These are phyloP conservation scores for Rhizopus delemar DNA, from an alignment of 371 early-diverging fungal genomes.

Conservation along the genomic window DNA sequence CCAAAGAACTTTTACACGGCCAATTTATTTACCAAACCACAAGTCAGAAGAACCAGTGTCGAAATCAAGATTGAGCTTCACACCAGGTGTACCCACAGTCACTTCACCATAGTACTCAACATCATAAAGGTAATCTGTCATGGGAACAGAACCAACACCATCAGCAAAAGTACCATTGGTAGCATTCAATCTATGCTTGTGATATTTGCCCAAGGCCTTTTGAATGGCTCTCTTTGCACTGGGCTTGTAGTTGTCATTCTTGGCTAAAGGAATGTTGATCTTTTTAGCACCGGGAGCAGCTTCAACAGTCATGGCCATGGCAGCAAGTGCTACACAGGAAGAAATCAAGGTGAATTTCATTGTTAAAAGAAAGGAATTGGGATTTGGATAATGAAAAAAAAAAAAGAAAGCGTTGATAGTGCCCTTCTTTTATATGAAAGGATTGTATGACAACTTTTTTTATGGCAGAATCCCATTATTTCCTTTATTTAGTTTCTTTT, in stretches of 20 bases:
- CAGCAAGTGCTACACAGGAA: slow-evolving; percentile 16
- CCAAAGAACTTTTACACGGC: neutral
- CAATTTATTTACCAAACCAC: slow-evolving; percentile 27
- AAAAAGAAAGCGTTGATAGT: neutral
- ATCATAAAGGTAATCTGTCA: slow-evolving; percentile 21
- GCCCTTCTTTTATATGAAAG: neutral
- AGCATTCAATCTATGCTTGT: neutral
- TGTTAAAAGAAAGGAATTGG: neutral
- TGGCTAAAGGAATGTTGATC: slow-evolving; percentile 20
- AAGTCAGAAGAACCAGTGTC: slow-evolving; percentile 80
- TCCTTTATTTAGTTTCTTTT: no score
- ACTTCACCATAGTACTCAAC: slow-evolving; percentile 77
- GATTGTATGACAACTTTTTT: no score
- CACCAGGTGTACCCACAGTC: slow-evolving; percentile 78
- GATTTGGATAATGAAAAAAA: neutral
- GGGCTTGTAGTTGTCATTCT: slow-evolving; percentile 22
- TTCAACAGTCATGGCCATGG: slow-evolving; percentile 20
- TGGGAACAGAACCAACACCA: slow-evolving; percentile 15
- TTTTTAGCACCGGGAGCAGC: slow-evolving; percentile 16
- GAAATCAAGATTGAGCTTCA: slow-evolving; percentile 77
- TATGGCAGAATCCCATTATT: no score
- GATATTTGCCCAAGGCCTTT: slow-evolving; percentile 23
- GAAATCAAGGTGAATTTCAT: slow-evolving; percentile 23
- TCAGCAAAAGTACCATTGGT: slow-evolving; percentile 2
- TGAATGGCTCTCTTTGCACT: slow-evolving; percentile 22